Evolutionary conservation across 2,329 filamentous ascomycete genomes (phyloP), one percentile per base, ranked within the genome.

Genomic region (Akanthomyces uredinophilus): DNA sequence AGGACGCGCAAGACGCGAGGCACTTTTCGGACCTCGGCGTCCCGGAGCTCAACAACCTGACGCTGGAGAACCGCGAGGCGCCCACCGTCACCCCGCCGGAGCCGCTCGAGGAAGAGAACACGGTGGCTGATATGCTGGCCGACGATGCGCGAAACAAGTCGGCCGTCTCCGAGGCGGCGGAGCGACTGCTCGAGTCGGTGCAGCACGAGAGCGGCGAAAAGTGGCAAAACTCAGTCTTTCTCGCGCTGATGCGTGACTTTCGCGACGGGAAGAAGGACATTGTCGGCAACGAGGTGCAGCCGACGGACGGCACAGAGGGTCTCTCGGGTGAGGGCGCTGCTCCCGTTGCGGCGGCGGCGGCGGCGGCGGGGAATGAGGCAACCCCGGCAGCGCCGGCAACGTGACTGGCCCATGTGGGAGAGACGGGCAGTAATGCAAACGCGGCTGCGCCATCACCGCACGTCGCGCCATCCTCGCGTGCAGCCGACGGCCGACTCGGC

Each of bases 201-300:
- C 70, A 77, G 65, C 77, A 79, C 58, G 77, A 79, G 64, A 69
- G 71, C 50, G 76, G 77, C 47, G 77, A 79, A 10, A 79, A 79
- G 65, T 79, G 77, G 77, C 77, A 78, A 65, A 78, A 79, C 50
- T 79, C 77, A 0, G 69, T 72, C n/a, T 79, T 79, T 47, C 68
- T 79, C 8, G 74, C 74, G 0, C 70, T 79, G 4, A 79, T 79
- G 77, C 74, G 76, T 20, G 77, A 79, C 60, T 79, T 79, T 51
- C 71, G 76, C 10, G 77, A 79, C 53, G 77, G 78, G 1, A 73
- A 68, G 24, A 79, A 79, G 65, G 77, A 78, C 22, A 78, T 79
- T 53, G 66, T 78, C 14, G 72, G 77, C 49, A 73, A 79, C 37
- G 71, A 78, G 67, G 76, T 79, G 29, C 70, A 70, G 6, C 71